Evolutionary conservation across 2,329 filamentous ascomycete species (phyloP), one percentile per base, ranked within the genome.

Genomic region (Penicillium sp.): DNA sequence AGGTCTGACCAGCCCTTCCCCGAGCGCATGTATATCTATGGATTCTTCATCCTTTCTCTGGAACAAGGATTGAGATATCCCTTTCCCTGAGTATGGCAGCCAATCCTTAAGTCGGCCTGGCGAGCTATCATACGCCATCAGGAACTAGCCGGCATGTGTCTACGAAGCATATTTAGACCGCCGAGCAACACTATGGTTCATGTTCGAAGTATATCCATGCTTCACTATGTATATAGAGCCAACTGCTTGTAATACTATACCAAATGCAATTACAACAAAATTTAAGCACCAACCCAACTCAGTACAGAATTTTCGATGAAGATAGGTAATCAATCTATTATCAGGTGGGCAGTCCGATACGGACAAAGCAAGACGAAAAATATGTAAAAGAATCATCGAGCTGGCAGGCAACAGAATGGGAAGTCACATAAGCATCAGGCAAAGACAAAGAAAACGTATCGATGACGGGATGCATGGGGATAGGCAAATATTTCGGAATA

Each of bases 401-500:
- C n/a, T 45, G 47, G 16, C 18, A 42, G 45, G 44, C 53, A 55
- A 52, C 58, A 51, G 39, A 32, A 59, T 38, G 39, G 38, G 38
- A 61, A 59, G 54, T 31, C 13, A 55, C 40, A 55, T 55, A 43
- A 20, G 48, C 39, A 34, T 56, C 39, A 46, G 20, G 48, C 10
- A 50, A 52, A 48, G 55, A 55, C 53, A 56, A 52, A 52, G 24
- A 55, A 56, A 35, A 56, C 34, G 35, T 51, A 56, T 55, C 39
- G 34, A 43, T 50, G 37, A 48, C 43, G 55, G 55, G 20, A 50
- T 40, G 40, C 50, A 42, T 40, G 29, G 45, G 43, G 40, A 47
- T 52, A 42, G 39, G 44, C 38, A 53, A 50, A 53, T 43, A 59
- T 50, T 55, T 29, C 38, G 32, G 42, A 31, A 37, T 53, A 53